phyloP scores from a whole-genome alignment of 306 rosid species.

The Cucumis hystrix region DNA sequence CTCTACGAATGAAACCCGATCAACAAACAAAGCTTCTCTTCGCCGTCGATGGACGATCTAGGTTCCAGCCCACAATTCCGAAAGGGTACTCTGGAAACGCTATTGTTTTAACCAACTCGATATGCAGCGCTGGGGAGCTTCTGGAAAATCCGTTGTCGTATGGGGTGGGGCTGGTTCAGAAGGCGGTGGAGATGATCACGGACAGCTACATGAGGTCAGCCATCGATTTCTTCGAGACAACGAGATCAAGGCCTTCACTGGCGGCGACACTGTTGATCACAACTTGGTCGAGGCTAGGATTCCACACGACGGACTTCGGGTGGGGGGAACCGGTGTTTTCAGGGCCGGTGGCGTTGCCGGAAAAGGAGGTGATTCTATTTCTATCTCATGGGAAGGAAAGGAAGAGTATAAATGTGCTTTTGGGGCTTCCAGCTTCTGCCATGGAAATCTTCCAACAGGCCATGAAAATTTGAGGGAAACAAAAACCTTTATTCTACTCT shows the following conservation, averaged over 20 bases:
- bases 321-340: conserved; percentile 73
- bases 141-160: conserved; percentile 37
- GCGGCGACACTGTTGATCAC: conserved; percentile 58
- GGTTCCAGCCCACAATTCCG: conserved; percentile 55
- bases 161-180: conserved; percentile 31
- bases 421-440: conserved; percentile 76
- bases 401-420: conserved; percentile 45
- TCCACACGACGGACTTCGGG: conserved; percentile 60
- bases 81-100: conserved; percentile 66
- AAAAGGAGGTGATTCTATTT: conserved; percentile 53
- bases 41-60: conserved; percentile 62
- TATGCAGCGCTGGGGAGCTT: conserved; percentile 43
- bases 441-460: conserved; percentile 44
- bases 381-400: conserved; percentile 41
- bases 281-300: conserved; percentile 60
- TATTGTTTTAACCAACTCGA: conserved; percentile 45
- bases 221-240: conserved; percentile 62
- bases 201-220: conserved; percentile 66
- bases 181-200: conserved; percentile 45
- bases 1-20: conserved; percentile 46
- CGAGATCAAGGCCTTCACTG: conserved; percentile 63
- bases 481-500: too few species aligned
- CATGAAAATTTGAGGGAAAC: conserved; percentile 18
- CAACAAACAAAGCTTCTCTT: conserved; percentile 68
- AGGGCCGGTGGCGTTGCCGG: conserved; percentile 64